Evolutionary conservation across 352 stramenopile species (phyloP).

Genomic region (Globisporangium polare): DNA sequence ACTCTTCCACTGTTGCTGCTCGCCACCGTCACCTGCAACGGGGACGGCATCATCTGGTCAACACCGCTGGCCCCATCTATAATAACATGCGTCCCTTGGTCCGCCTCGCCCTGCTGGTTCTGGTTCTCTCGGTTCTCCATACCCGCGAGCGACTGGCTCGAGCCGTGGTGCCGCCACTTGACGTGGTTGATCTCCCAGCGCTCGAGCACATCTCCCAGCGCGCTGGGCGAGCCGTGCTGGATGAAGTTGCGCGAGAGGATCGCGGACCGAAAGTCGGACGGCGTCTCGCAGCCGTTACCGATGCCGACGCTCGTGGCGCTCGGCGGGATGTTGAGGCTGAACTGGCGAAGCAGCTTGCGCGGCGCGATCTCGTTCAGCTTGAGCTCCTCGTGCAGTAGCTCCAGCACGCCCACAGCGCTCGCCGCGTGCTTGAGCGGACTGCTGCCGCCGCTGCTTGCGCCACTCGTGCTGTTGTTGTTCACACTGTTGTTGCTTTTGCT

Average conservation of each 20-base stretch:
- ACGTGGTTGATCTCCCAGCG: slow-evolving; percentile 59
- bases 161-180: slow-evolving; percentile 40
- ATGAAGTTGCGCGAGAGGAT: slow-evolving; percentile 14
- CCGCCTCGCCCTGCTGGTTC: not conserved
- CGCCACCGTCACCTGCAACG: slow-evolving; percentile 11
- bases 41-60: not conserved
- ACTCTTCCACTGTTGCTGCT: slow-evolving; percentile 6
- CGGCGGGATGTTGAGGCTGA: slow-evolving; percentile 71
- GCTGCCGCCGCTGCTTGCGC: slow-evolving; percentile 16
- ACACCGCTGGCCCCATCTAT: slow-evolving; percentile 5
- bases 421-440: slow-evolving; percentile 16
- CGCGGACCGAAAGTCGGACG: slow-evolving; percentile 7
- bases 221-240: slow-evolving; percentile 31
- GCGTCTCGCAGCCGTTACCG: not conserved
- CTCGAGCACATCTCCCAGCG: slow-evolving; percentile 40
- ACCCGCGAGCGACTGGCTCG: not conserved
- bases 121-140: not conserved
- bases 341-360: slow-evolving; percentile 66
- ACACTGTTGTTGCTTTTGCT: not conserved
- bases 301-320: slow-evolving; percentile 16
- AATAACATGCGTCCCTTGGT: not conserved
- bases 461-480: slow-evolving; percentile 3
- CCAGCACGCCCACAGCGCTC: slow-evolving; percentile 27
- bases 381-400: slow-evolving; percentile 63
- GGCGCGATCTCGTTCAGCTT: slow-evolving; percentile 56